Percentiles rank a stretch among this genome's conserved stretches.
phyloP scores from a whole-genome alignment of 768 basidiomycete genomes.

The Cyclocybe cylindracea region DNA sequence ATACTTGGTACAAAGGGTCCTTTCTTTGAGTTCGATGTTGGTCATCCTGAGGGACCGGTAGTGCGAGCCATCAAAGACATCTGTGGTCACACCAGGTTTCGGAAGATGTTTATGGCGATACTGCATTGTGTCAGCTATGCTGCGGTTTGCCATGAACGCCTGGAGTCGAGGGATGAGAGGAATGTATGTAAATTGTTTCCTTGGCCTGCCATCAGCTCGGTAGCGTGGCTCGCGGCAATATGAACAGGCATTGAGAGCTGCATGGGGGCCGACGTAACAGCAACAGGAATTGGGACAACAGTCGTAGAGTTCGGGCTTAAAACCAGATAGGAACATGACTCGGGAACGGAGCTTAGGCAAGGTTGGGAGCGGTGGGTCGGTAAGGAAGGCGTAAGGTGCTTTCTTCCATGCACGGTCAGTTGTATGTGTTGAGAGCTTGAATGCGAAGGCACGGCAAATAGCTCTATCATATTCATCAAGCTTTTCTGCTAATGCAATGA shows the following conservation, averaged over 20 bases:
- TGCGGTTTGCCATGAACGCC: conserved; percentile 19
- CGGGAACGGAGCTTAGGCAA: no score
- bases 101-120: conserved; percentile 25
- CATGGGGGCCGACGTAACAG: conserved; percentile 34
- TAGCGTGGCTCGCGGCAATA: conserved; percentile 25
- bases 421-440: no score
- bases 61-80: conserved; percentile 36
- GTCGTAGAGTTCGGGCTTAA: conserved; percentile 31
- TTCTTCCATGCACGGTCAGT: no score
- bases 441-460: no score
- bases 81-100: conserved; percentile 19
- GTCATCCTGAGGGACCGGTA: conserved; percentile 26
- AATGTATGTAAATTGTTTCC: conserved; percentile 34
- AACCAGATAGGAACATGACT: conserved; percentile 32
- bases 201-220: conserved; percentile 17
- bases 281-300: conserved; percentile 45
- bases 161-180: conserved; percentile 27
- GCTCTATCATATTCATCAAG: no score
- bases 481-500: no score
- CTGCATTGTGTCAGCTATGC: conserved; percentile 18
- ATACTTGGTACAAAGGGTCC: conserved; percentile 21
- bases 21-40: conserved; percentile 21
- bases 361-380: no score
- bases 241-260: no score
- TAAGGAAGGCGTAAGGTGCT: no score